Evolutionary conservation across 2,329 filamentous ascomycete species (phyloP).

Genomic region (Metarhizium rileyi): DNA sequence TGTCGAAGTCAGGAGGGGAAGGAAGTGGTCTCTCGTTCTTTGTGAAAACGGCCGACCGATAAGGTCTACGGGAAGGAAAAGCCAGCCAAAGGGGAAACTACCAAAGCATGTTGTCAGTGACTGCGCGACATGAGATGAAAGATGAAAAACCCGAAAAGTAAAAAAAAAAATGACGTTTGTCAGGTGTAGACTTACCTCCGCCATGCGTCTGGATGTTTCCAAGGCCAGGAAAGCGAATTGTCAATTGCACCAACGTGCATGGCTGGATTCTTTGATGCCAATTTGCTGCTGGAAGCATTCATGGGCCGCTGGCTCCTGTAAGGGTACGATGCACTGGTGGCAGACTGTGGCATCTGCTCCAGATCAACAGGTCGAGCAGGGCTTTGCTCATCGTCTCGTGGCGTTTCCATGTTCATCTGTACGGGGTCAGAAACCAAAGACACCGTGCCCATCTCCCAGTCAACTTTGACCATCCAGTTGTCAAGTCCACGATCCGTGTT

Average conservation of each 20-base stretch:
- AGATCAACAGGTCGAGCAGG: constrained; percentile 54
- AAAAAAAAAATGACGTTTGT: no score
- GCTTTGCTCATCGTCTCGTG: constrained; percentile 24
- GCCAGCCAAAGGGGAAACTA: constrained; percentile 96
- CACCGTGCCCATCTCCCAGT: constrained; percentile 72
- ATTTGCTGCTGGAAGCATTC: constrained; percentile 53
- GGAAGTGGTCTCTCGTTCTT: constrained; percentile 85
- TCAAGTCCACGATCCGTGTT: constrained; percentile 95
- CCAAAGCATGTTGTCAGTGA: constrained; percentile 14
- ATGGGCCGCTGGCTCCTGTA: constrained; percentile 78
- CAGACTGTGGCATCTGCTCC: constrained; percentile 29
- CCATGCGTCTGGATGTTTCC: constrained; percentile 95
- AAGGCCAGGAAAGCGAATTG: constrained; percentile 96
- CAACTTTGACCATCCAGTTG: constrained; percentile 99
- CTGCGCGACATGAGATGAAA: constrained; percentile 2
- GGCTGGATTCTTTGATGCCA: constrained; percentile 39
- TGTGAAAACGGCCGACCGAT: constrained; percentile 96
- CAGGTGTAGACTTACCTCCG: constrained; percentile 33
- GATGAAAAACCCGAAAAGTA: no score
- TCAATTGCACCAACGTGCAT: constrained; percentile 89
- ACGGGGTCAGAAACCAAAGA: constrained; percentile 77
- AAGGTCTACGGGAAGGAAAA: constrained; percentile 90
- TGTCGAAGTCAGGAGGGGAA: constrained; percentile 90
- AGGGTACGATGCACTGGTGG: constrained; percentile 44
- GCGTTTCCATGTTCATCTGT: constrained; percentile 51